These are phyloP conservation scores for Globisporangium takayamanum DNA, from an alignment of 352 stramenopile species.

Conservation along the genomic window DNA sequence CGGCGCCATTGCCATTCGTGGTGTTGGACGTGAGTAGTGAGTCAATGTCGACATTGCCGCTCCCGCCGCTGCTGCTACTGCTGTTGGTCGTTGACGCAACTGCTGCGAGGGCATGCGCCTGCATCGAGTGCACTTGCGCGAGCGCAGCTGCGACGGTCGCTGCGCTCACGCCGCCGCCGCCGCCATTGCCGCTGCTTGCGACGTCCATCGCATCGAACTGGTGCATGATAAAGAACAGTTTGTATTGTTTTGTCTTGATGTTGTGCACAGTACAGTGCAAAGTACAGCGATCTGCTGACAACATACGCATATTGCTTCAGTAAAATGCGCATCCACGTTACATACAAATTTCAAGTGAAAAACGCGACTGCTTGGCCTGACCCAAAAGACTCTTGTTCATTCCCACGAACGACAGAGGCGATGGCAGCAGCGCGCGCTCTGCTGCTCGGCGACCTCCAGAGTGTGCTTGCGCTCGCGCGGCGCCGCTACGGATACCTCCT, in stretches of 20 bases:
- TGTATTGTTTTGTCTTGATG: not conserved
- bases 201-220: not conserved
- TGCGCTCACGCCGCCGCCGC: conserved; percentile 5
- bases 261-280: not conserved
- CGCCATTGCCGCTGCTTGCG: not conserved
- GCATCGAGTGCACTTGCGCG: not conserved
- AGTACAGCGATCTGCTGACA: too few species aligned
- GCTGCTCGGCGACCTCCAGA: conserved; percentile 71
- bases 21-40: conserved; percentile 48
- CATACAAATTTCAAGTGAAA: not conserved
- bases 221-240: not conserved
- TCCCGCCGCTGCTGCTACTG: not conserved
- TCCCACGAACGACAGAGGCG: not conserved
- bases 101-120: not conserved
- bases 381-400: not conserved
- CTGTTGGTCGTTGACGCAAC: not conserved
- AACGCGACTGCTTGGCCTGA: not conserved
- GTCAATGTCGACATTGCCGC: conserved; percentile 55
- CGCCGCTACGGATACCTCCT: conserved; percentile 51
- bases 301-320: not conserved
- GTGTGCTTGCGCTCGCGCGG: conserved; percentile 53
- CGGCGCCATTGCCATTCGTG: not conserved
- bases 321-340: not conserved
- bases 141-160: conserved; percentile 1
- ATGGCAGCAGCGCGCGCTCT: conserved; percentile 31